Percentiles rank a stretch among this genome's conserved stretches.
Conservation (phyloP, 306 rosid species). For the Trifolium subterraneum region DNA sequence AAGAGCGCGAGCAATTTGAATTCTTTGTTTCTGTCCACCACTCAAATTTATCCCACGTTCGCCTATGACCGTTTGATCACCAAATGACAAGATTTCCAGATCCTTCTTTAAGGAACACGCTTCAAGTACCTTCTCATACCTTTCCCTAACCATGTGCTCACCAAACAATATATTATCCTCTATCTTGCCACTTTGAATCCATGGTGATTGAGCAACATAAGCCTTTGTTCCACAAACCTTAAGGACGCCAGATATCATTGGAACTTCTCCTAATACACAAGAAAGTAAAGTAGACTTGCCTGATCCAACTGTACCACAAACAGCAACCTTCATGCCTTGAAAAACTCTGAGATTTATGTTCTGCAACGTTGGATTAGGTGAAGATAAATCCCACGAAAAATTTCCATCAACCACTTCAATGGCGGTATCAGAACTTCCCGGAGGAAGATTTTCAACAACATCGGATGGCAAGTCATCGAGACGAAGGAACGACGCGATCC, state of each 20-base stretch:
- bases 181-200: conserved; percentile 92
- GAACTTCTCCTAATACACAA: conserved; percentile 81
- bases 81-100: conserved; percentile 72
- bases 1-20: conserved; percentile 86
- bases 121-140: conserved; percentile 78
- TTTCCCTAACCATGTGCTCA: conserved; percentile 70
- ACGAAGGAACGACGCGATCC: conserved; percentile 57
- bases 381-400: conserved; percentile 61
- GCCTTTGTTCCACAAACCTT: conserved; percentile 88
- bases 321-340: conserved; percentile 56
- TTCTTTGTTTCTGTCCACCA: conserved; percentile 92
- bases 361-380: conserved; percentile 42
- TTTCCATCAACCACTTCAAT: conserved; percentile 52
- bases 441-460: conserved; percentile 53
- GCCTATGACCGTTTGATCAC: conserved; percentile 88
- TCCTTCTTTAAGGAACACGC: conserved; percentile 86
- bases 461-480: conserved; percentile 52
- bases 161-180: conserved; percentile 87
- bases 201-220: conserved; percentile 88
- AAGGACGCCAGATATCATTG: conserved; percentile 68
- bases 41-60: conserved; percentile 97
- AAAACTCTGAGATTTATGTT: conserved; percentile 44
- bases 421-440: conserved; percentile 47
- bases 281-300: conserved; percentile 89
- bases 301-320: conserved; percentile 65